Evolutionary conservation across 257 asterid species (phyloP).

Genomic region (Misopates orontium): DNA sequence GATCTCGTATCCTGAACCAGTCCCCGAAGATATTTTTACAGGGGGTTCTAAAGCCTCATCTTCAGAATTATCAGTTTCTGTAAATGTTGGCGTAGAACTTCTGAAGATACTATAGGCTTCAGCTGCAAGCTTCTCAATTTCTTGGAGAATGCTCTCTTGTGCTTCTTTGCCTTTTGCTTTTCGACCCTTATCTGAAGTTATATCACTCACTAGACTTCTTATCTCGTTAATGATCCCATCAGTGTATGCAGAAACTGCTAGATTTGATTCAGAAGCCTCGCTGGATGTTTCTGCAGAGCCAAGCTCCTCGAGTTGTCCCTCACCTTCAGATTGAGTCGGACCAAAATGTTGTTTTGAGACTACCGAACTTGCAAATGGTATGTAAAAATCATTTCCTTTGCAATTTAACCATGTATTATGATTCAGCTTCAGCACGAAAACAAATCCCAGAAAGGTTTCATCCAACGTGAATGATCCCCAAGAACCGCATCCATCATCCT

Average conservation of each 20-base stretch:
- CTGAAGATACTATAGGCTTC: constrained; percentile 95
- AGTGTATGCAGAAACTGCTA: constrained; percentile 45
- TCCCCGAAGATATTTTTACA: constrained; percentile 63
- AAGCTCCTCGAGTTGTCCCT: constrained; percentile 31
- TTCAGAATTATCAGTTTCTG: constrained; percentile 40
- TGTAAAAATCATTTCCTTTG: constrained; percentile 73
- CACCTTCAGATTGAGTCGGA: constrained; percentile 32
- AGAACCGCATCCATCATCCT: constrained; percentile 55
- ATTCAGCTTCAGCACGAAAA: constrained; percentile 79
- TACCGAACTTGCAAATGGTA: constrained; percentile 52
- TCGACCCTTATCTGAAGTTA: constrained; percentile 62
- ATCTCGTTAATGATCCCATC: constrained; percentile 80
- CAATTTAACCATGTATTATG: constrained; percentile 73
- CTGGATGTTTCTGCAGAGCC: constrained; percentile 31
- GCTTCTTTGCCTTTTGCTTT: constrained; percentile 61
- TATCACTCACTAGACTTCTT: constrained; percentile 64
- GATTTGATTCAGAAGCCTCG: constrained; percentile 37
- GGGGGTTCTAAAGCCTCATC: constrained; percentile 44
- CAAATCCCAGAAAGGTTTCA: constrained; percentile 55
- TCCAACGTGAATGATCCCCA: constrained; percentile 68
- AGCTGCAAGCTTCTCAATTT: constrained; percentile 98
- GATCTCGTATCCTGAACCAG: constrained; percentile 87
- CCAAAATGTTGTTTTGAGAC: constrained; percentile 29
- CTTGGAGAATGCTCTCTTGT: constrained; percentile 90
- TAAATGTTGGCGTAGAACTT: constrained; percentile 55